phyloP scores from a whole-genome alignment of 1,284 basidiomycete species.

The Ustilago cynodontis region DNA sequence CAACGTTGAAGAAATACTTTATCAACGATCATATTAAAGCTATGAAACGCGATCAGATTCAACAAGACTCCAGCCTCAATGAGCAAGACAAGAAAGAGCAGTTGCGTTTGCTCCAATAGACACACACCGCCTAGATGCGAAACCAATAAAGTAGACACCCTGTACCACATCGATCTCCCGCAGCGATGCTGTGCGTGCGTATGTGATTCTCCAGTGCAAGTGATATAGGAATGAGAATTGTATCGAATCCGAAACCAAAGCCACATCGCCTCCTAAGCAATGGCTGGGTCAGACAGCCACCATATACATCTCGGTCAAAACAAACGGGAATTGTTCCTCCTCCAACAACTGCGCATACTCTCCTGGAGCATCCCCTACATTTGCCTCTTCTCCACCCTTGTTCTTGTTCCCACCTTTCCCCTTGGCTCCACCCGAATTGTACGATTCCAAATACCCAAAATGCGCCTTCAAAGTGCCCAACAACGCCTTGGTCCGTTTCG shows the following conservation, averaged over 20 bases:
- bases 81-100: neutral
- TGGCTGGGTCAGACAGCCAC: conserved; percentile 31
- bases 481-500: conserved; percentile 81
- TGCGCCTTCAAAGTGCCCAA: conserved; percentile 81
- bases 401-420: neutral
- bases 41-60: conserved; percentile 52
- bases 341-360: conserved; percentile 66
- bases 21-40: conserved; percentile 61
- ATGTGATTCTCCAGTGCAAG: too few species aligned
- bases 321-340: conserved; percentile 66
- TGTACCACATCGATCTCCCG: too few species aligned
- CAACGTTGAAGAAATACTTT: conserved; percentile 49
- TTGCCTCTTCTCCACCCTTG: conserved; percentile 6
- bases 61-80: neutral
- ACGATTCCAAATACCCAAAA: conserved; percentile 82
- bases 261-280: neutral
- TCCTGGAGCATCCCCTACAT: conserved; percentile 59
- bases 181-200: too few species aligned
- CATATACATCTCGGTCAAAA: conserved; percentile 64
- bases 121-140: too few species aligned
- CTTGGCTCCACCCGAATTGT: conserved; percentile 40
- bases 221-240: too few species aligned
- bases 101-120: neutral
- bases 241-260: neutral
- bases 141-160: too few species aligned